These are phyloP conservation scores for Triticum dicoccoides DNA, from an alignment of 176 grass and related monocot genomes.

Conservation along the genomic window DNA sequence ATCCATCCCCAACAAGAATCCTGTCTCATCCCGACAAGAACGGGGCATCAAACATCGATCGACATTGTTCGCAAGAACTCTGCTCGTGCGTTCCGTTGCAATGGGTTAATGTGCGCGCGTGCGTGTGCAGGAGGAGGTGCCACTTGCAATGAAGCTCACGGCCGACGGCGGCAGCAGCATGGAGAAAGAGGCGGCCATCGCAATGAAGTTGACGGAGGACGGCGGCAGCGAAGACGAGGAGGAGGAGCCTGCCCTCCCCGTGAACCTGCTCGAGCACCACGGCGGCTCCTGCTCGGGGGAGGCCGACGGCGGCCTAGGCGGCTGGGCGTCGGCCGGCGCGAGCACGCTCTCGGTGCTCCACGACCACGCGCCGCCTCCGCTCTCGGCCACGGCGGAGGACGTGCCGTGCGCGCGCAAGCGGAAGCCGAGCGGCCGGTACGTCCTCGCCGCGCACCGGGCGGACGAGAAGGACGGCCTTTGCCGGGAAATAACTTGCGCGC, in stretches of 20 bases:
- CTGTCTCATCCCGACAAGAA: constrained; percentile 33
- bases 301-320: constrained; percentile 31
- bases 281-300: not conserved
- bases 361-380: constrained; percentile 10
- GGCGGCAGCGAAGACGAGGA: constrained; percentile 16
- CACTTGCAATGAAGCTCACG: not conserved
- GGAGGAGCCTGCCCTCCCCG: constrained; percentile 7
- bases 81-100: not conserved
- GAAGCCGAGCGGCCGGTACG: constrained; percentile 45
- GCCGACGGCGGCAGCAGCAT: not conserved
- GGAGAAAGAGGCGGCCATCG: constrained; percentile 5
- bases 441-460: constrained; percentile 32
- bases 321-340: constrained; percentile 47
- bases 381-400: not conserved
- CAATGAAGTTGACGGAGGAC: not conserved
- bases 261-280: constrained; percentile 33
- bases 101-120: not conserved
- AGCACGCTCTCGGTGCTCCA: constrained; percentile 32
- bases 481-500: constrained; percentile 20
- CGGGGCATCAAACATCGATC: not conserved
- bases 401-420: not conserved
- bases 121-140: not conserved
- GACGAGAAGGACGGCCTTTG: constrained; percentile 48
- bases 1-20: not conserved
- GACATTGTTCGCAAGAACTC: not conserved